Conservation (phyloP, 352 stramenopile species). For the Phytophthora macrochlamydospora region DNA sequence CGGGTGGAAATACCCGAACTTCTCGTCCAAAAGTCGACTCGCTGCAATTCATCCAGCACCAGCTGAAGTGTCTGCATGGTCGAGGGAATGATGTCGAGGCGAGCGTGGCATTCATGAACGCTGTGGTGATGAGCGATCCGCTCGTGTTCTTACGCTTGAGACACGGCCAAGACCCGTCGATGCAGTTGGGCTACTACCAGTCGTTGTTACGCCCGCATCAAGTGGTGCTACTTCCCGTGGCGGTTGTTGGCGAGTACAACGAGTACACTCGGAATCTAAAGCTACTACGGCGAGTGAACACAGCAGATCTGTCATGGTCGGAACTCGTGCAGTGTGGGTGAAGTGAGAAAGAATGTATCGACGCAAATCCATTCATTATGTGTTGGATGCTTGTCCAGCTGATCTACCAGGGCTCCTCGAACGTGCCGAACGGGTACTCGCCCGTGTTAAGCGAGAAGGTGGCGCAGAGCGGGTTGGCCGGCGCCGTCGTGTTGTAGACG, state of each 20-base stretch:
- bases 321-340: slow-evolving; percentile 27
- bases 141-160: slow-evolving; percentile 26
- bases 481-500: slow-evolving; percentile 32
- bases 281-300: slow-evolving; percentile 6
- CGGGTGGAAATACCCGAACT: neutral
- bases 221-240: slow-evolving; percentile 16
- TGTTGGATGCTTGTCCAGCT: neutral
- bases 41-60: slow-evolving; percentile 30
- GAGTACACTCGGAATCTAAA: slow-evolving; percentile 17
- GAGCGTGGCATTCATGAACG: slow-evolving; percentile 44
- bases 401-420: slow-evolving; percentile 29
- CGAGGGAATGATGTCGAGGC: slow-evolving; percentile 22
- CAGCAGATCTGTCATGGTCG: slow-evolving; percentile 11
- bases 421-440: slow-evolving; percentile 29
- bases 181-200: slow-evolving; percentile 21
- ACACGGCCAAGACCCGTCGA: neutral
- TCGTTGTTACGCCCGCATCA: slow-evolving; percentile 6
- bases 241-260: slow-evolving; percentile 6
- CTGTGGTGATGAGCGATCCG: slow-evolving; percentile 43
- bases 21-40: slow-evolving; percentile 4
- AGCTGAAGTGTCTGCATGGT: slow-evolving; percentile 29
- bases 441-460: slow-evolving; percentile 39
- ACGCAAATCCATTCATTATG: neutral
- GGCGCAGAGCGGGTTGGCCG: slow-evolving; percentile 38
- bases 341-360: neutral